A percentile compares a stretch with the other conserved stretches of the same genome.
phyloP scores from a whole-genome alignment of 2,329 filamentous ascomycete species.

The Colletotrichum tofieldiae region DNA sequence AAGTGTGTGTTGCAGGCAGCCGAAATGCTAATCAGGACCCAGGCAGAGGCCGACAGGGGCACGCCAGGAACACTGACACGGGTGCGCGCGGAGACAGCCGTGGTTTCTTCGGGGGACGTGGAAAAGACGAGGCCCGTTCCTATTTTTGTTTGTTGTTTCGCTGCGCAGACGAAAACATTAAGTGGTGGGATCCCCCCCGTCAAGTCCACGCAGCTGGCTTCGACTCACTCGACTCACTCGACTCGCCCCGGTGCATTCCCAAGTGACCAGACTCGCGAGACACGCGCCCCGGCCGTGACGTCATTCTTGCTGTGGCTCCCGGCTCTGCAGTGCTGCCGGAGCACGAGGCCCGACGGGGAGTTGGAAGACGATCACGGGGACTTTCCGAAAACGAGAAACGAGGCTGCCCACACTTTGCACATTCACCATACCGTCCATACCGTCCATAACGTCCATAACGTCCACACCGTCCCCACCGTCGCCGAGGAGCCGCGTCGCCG shows the following conservation, averaged over 20 bases:
- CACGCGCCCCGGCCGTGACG: not conserved
- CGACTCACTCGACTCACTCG: not conserved
- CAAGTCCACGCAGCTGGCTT: too few relatives aligned
- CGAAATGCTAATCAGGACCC: not conserved
- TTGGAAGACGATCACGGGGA: constrained; percentile 22
- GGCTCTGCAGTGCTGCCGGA: constrained; percentile 8
- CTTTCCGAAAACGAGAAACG: constrained; percentile 27
- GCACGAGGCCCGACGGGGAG: not conserved
- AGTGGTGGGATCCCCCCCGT: not conserved
- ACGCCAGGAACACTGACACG: constrained; percentile 2
- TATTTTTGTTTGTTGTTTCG: not conserved
- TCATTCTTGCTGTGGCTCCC: not conserved
- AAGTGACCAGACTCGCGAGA: not conserved
- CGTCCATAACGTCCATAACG: too few relatives aligned
- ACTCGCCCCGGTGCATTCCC: not conserved
- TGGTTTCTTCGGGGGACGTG: not conserved
- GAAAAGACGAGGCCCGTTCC: constrained; percentile 1
- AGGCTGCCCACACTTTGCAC: not conserved
- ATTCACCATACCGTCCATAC: not conserved
- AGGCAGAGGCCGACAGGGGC: constrained; percentile 1
- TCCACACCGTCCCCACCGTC: not conserved
- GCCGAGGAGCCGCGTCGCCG: not conserved
- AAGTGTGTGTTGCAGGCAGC: constrained; percentile 22
- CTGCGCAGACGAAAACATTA: not conserved
- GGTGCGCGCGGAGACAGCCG: constrained; percentile 9